Evolutionary conservation across 2,329 filamentous ascomycete genomes (phyloP).

Genomic region (Penicillium sp.): DNA sequence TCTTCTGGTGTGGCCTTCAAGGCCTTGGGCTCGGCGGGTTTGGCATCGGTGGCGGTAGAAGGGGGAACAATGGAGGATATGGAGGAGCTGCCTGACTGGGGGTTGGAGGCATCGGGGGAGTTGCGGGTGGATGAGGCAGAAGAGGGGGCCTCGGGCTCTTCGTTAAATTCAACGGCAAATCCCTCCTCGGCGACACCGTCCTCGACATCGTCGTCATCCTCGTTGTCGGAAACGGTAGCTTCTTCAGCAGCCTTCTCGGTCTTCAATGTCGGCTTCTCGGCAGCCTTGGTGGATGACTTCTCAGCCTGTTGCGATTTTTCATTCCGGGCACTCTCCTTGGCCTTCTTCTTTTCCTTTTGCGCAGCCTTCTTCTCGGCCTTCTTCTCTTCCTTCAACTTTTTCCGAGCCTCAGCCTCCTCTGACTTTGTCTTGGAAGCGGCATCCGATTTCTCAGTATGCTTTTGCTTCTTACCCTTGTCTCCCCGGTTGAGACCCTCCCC

Average conservation of each 20-base stretch:
- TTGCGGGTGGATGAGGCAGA: constrained; percentile 52
- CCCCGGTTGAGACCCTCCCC: constrained; percentile 62
- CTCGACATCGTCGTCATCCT: constrained; percentile 32
- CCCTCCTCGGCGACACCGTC: constrained; percentile 51
- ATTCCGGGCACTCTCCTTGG: constrained; percentile 40
- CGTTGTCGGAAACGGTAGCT: constrained; percentile 22
- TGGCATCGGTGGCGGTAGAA: constrained; percentile 30
- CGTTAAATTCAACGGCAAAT: constrained; percentile 51
- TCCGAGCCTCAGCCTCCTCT: constrained; percentile 39
- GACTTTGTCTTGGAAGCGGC: constrained; percentile 24
- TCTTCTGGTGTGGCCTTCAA: constrained; percentile 70
- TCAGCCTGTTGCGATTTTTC: constrained; percentile 35
- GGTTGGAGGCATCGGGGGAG: constrained; percentile 61
- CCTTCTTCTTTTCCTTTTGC: constrained; percentile 54
- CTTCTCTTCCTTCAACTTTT: constrained; percentile 43
- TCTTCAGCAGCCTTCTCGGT: constrained; percentile 19
- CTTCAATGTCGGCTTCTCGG: constrained; percentile 26
- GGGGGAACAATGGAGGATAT: constrained; percentile 64
- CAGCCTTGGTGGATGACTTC: constrained; percentile 19
- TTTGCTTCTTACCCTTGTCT: constrained; percentile 57
- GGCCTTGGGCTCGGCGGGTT: constrained; percentile 56
- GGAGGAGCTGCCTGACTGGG: constrained; percentile 62
- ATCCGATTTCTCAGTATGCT: constrained; percentile 42
- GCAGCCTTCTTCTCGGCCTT: constrained; percentile 50
- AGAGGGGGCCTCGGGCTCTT: constrained; percentile 39